Conservation (phyloP, 169 alveolate genomes). For the Theileria annulata region DNA sequence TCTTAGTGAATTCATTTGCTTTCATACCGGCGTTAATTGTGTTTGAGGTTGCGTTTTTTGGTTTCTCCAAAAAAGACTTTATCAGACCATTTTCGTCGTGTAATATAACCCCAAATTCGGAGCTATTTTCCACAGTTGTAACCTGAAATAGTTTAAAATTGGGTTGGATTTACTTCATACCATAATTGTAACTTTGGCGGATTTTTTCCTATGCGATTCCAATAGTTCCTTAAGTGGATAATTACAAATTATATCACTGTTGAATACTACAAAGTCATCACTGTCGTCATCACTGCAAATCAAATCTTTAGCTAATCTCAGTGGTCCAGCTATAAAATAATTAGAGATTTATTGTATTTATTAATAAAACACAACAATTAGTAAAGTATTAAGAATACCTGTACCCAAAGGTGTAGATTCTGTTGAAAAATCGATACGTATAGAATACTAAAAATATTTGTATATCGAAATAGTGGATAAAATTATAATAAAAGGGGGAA, state of each 20-base stretch:
- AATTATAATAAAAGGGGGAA: neutral
- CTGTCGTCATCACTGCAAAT: conserved; percentile 78
- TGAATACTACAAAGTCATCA: conserved; percentile 91
- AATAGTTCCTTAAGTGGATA: conserved; percentile 93
- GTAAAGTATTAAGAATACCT: conserved; percentile 62
- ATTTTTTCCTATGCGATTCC: conserved; percentile 87
- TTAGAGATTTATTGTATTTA: conserved; percentile 21
- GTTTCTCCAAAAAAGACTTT: conserved; percentile 92
- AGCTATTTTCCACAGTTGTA: conserved; percentile 93
- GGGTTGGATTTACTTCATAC: conserved; percentile 40
- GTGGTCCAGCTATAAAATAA: conserved; percentile 83
- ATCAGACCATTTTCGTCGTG: conserved; percentile 86
- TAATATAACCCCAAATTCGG: conserved; percentile 95
- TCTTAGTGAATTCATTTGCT: neutral
- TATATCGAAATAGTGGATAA: neutral
- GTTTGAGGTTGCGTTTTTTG: conserved; percentile 87
- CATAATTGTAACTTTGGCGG: conserved; percentile 86
- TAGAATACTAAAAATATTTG: conserved; percentile 74
- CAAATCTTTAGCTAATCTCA: conserved; percentile 85
- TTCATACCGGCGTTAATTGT: conserved; percentile 84
- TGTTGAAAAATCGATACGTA: conserved; percentile 88
- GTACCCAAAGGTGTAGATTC: conserved; percentile 98
- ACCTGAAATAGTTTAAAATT: conserved; percentile 58
- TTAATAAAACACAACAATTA: no score
- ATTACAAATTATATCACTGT: conserved; percentile 95